Conservation (phyloP, 2,329 filamentous ascomycete species). For the Penicillium sp. region DNA sequence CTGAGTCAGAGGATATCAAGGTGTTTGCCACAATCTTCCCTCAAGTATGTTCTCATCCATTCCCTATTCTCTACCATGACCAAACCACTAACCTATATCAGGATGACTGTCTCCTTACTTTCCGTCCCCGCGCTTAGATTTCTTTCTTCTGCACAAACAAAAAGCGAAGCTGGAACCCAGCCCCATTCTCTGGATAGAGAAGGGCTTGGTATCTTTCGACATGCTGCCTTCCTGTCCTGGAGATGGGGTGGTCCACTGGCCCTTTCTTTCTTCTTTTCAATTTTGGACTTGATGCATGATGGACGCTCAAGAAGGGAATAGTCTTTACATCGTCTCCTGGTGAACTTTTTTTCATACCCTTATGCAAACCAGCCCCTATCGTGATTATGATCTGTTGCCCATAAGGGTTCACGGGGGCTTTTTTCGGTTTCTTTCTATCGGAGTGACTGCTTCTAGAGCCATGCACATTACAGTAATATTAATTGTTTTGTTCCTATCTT, state of each 20-base stretch:
- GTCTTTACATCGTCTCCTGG: slow-evolving; percentile 2
- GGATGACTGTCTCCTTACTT: slow-evolving; percentile 80
- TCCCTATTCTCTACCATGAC: slow-evolving; percentile 14
- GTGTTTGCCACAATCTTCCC: slow-evolving; percentile 99
- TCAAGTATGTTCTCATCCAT: slow-evolving; percentile 55
- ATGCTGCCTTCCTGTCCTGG: slow-evolving; percentile 24
- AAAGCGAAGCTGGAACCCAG: slow-evolving; percentile 17
- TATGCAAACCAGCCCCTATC: slow-evolving; percentile 6
- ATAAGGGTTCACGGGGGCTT: slow-evolving; percentile 7
- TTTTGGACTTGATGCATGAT: slow-evolving; percentile 14
- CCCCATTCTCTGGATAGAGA: slow-evolving; percentile 20
- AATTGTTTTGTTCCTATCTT: slow-evolving; percentile 15
- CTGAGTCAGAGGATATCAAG: slow-evolving; percentile 86
- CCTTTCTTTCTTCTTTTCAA: slow-evolving; percentile 14
- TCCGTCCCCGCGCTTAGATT: slow-evolving; percentile 49
- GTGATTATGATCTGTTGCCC: slow-evolving; percentile 16
- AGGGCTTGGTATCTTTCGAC: slow-evolving; percentile 14
- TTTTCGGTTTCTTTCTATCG: slow-evolving; percentile 12
- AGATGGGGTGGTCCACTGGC: slow-evolving; percentile 17
- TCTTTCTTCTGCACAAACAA: slow-evolving; percentile 9
- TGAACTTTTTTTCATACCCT: slow-evolving; percentile 12
- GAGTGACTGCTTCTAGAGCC: slow-evolving; percentile 14
- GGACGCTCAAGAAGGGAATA: slow-evolving; percentile 8
- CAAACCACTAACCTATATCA: slow-evolving; percentile 39
- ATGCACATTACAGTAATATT: slow-evolving; percentile 27